Base-by-base conservation (phyloP, 192 early-diverging fungal species). In the Coemansia sp. region DNA sequence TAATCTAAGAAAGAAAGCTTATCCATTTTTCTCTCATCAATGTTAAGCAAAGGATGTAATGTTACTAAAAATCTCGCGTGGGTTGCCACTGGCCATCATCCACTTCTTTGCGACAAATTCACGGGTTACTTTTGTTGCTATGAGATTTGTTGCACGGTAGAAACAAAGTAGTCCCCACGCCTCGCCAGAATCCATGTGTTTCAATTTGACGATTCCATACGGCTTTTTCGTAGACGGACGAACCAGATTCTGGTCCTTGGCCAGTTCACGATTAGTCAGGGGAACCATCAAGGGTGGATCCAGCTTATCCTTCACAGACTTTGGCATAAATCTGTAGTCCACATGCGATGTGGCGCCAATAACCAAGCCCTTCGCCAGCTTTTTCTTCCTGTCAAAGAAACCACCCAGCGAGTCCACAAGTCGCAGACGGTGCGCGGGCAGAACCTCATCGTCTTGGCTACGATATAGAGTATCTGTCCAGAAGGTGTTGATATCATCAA, bases 401-500 rank as follows among this genome's bases (percentile, higher is more conserved):
- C 72, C 75, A 23, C 66, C 50, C 53, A 83, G 67, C 55, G 80
- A 54, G 27, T 53, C 29, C 6, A 73, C 59, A 51, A 83, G 75
- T 8, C 80, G 57, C 57, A 83, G 67, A 0, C 75, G 68, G 2
- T 27, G 57, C 4, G 80, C 80, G 0, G 71, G 68, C 58, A 83
- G 57, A 0, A 75, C 31, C 17, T 17, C 23, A 42, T 83, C 70
- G 22, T 65, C 53, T 68, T 83, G 80, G 51, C 78, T 76, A 22
- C 57, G 63, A 30, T 83, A 83, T 24, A 46, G 24, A 4, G 68
- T 75, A 22, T 63, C 50, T 66, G 64, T 62, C 75, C 75, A 83
- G 55, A 83, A 63, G 21, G 71, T 72, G 59, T 83, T 83, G 62
- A 83, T 72, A 4, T 75, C 72, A 57, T 83, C 80, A 5, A 83